Conservation (phyloP, 371 early-diverging fungal genomes). For the Racocetra persica region DNA sequence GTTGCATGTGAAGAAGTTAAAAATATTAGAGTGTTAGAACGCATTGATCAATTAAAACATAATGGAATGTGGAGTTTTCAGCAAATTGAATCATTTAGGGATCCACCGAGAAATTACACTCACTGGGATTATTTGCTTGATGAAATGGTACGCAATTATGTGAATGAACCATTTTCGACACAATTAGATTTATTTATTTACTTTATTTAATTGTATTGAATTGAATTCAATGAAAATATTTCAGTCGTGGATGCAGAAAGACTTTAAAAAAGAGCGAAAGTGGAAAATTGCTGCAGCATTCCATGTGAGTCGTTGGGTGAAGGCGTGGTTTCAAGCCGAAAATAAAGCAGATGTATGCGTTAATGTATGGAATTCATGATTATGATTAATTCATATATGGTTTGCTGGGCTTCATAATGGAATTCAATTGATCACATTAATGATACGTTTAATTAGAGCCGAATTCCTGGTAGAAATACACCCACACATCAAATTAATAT, state of each 20-base stretch:
- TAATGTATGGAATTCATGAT: slow-evolving; percentile 40
- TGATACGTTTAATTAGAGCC: not conserved
- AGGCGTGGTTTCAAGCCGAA: slow-evolving; percentile 81
- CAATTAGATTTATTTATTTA: not conserved
- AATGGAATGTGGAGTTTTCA: slow-evolving; percentile 81
- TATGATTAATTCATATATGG: too few relatives aligned
- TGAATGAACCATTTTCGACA: not conserved
- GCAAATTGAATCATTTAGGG: slow-evolving; percentile 78
- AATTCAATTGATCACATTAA: not conserved
- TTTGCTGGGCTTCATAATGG: too few relatives aligned
- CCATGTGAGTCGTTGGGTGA: slow-evolving; percentile 71
- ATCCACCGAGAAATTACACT: slow-evolving; percentile 76
- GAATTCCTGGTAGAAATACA: not conserved
- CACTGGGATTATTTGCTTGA: slow-evolving; percentile 91
- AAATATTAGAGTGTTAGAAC: slow-evolving; percentile 72
- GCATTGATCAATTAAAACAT: slow-evolving; percentile 82
- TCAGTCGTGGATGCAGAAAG: slow-evolving; percentile 84
- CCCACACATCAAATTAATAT: too few relatives aligned
- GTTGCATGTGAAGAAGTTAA: slow-evolving; percentile 86
- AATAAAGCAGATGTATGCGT: slow-evolving; percentile 78
- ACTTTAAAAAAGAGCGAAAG: slow-evolving; percentile 86
- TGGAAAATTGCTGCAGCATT: slow-evolving; percentile 85
- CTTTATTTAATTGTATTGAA: too few relatives aligned
- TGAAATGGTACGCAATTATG: slow-evolving; percentile 73
- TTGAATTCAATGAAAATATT: not conserved